Conservation (phyloP, 2,329 filamentous ascomycete species). For the Paracoccidioides lutzii region DNA sequence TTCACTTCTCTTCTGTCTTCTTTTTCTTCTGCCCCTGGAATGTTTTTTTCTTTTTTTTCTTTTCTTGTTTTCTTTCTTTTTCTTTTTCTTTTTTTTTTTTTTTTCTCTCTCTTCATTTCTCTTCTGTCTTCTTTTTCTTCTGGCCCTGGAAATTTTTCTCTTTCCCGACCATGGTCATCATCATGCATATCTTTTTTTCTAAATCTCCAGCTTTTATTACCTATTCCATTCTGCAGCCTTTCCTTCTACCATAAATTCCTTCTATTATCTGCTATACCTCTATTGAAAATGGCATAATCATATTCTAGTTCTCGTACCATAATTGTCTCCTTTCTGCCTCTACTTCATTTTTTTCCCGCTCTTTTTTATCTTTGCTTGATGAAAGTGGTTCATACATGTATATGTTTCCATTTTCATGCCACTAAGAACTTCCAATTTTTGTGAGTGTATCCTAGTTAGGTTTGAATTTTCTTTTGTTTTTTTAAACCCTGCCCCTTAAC, state of each 20-base stretch:
- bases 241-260: neutral
- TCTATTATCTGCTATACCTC: neutral
- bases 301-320: neutral
- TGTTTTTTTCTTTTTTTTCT: neutral
- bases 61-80: neutral
- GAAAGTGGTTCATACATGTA: neutral
- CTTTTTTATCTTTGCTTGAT: neutral
- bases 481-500: neutral
- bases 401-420: neutral
- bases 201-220: neutral
- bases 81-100: neutral
- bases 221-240: neutral
- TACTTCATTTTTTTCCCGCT: neutral
- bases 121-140: neutral
- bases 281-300: neutral
- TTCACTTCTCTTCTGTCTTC: neutral
- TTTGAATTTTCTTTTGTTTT: neutral
- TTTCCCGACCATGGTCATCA: neutral
- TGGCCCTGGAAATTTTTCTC: neutral
- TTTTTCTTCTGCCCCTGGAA: neutral
- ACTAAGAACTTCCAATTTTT: neutral
- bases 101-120: too few species aligned
- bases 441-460: neutral
- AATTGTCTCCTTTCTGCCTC: neutral
- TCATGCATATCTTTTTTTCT: neutral